These are phyloP conservation scores for Trichosporon sp. DNA, from an alignment of 1,284 basidiomycete genomes.

Conservation along the genomic window DNA sequence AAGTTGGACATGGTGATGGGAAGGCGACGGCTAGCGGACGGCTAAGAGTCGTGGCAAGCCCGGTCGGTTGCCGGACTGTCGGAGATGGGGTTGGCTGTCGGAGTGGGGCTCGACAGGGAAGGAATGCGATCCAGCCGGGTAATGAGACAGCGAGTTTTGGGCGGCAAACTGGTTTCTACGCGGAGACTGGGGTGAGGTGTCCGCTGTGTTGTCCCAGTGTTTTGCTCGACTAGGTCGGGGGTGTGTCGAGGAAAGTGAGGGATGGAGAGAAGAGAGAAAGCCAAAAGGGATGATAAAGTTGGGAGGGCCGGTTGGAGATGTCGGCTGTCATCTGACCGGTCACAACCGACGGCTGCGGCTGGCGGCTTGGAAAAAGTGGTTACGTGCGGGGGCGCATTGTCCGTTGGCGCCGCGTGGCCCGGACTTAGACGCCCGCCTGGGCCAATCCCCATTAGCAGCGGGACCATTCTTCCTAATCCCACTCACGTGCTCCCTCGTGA, in stretches of 20 bases:
- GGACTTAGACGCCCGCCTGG: neutral
- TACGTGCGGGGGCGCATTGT: neutral
- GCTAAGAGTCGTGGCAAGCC: neutral
- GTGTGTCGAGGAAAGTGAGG: neutral
- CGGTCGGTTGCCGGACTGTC: neutral
- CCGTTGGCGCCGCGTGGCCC: neutral
- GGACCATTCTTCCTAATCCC: neutral
- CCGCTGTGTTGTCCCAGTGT: neutral
- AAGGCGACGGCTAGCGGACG: neutral
- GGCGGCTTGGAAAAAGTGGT: no score
- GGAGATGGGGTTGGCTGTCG: neutral
- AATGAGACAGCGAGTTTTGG: neutral
- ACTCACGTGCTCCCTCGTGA: neutral
- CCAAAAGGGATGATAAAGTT: neutral
- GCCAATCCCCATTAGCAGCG: neutral
- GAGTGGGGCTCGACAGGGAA: neutral
- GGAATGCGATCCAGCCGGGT: neutral
- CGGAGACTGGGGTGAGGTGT: neutral
- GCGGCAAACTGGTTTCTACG: neutral
- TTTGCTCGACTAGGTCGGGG: neutral
- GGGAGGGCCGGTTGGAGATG: neutral
- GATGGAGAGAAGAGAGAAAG: neutral
- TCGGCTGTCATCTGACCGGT: conserved; percentile 5
- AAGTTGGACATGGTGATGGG: conserved; percentile 35
- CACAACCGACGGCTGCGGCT: neutral